Evolutionary conservation across 108 stramenopile species (phyloP).

Genomic region (Stephanodiscus triporus): DNA sequence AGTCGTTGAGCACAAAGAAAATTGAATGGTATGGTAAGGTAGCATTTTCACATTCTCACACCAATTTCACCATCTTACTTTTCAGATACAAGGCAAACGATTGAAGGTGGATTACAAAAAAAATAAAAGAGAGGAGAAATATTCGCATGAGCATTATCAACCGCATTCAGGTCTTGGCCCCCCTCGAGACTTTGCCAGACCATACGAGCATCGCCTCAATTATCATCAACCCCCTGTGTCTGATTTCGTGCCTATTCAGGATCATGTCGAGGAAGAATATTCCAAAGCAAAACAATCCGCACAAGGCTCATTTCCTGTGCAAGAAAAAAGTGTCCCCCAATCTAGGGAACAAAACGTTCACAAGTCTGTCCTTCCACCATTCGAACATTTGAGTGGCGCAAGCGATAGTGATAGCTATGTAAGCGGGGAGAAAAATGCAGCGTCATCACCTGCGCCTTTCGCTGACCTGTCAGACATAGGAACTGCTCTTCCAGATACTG

Average conservation of each 20-base stretch:
- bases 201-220: slow-evolving; percentile 4
- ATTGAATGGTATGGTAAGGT: too few species aligned
- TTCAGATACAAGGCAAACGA: slow-evolving; percentile 87
- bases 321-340: neutral
- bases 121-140: slow-evolving; percentile 22
- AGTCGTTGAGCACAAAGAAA: slow-evolving; percentile 24
- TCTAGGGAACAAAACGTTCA: neutral
- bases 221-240: slow-evolving; percentile 3
- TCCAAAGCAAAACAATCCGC: neutral
- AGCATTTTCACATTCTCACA: neutral
- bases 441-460: slow-evolving; percentile 12
- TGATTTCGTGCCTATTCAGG: slow-evolving; percentile 10
- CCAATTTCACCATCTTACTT: slow-evolving; percentile 2
- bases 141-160: slow-evolving; percentile 11
- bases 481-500: slow-evolving; percentile 17
- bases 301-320: neutral
- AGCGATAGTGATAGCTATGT: neutral
- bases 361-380: slow-evolving; percentile 5
- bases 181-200: slow-evolving; percentile 1
- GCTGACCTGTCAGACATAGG: slow-evolving; percentile 15
- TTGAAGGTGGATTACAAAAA: slow-evolving; percentile 89
- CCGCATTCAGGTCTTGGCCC: slow-evolving; percentile 9
- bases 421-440: neutral
- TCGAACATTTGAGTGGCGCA: neutral
- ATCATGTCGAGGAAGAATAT: neutral